These are phyloP conservation scores for Candida sakaeoensis DNA, from an alignment of 805 yeast species.

Conservation along the genomic window DNA sequence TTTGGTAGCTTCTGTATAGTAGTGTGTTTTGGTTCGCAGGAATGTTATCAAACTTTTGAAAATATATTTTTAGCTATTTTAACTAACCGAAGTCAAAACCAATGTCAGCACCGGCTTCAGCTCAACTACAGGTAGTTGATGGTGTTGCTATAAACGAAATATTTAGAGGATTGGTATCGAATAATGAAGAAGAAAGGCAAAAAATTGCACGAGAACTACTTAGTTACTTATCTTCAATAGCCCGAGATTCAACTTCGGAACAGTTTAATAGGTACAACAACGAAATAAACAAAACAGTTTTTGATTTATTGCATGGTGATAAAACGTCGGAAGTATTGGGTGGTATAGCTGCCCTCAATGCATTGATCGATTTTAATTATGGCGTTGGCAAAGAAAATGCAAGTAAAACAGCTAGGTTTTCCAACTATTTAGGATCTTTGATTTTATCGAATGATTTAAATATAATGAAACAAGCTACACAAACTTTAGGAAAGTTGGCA, in stretches of 20 bases:
- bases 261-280: conserved; percentile 78
- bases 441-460: conserved; percentile 79
- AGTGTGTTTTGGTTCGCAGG: conserved; percentile 1
- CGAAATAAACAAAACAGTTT: conserved; percentile 81
- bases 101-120: conserved; percentile 19
- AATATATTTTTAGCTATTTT: not conserved
- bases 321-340: conserved; percentile 76
- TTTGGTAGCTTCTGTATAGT: conserved; percentile 1
- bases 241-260: conserved; percentile 79
- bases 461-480: conserved; percentile 84
- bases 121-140: conserved; percentile 36
- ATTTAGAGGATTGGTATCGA: conserved; percentile 46
- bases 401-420: conserved; percentile 83
- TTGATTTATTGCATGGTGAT: conserved; percentile 75
- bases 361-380: conserved; percentile 79
- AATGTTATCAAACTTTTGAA: not conserved
- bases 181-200: conserved; percentile 39
- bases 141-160: conserved; percentile 52
- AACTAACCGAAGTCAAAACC: not conserved
- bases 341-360: conserved; percentile 87
- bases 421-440: conserved; percentile 79
- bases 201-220: conserved; percentile 70
- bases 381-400: conserved; percentile 75
- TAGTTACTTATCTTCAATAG: conserved; percentile 63
- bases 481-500: conserved; percentile 83